A percentile compares a stretch with the other conserved stretches of the same genome.
Conservation (phyloP, 176 grass and related monocot species). For the Ensete ventricosum region DNA sequence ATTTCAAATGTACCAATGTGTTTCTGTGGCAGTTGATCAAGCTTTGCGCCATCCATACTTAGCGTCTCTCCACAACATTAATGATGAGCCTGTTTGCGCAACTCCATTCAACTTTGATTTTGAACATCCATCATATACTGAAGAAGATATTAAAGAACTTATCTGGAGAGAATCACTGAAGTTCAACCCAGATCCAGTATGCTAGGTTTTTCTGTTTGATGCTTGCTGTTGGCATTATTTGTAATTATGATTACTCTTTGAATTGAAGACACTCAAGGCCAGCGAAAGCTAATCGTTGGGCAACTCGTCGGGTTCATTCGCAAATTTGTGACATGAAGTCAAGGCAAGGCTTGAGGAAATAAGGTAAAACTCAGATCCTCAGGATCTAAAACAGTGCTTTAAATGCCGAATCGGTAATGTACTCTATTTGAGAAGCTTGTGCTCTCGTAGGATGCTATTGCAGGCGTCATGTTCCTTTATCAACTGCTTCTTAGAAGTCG, state of each 20-base stretch:
- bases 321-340: not conserved
- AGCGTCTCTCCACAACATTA: conserved; percentile 71
- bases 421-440: not conserved
- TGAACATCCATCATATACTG: conserved; percentile 83
- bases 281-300: not conserved
- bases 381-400: not conserved
- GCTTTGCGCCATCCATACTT: conserved; percentile 81
- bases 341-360: conserved; percentile 1
- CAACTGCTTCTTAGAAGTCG: not conserved
- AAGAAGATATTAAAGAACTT: conserved; percentile 94
- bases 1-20: conserved; percentile 9
- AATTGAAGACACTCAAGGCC: not conserved
- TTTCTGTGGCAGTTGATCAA: conserved; percentile 52
- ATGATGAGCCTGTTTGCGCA: conserved; percentile 69
- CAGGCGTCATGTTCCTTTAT: not conserved
- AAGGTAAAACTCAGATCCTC: not conserved
- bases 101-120: conserved; percentile 91
- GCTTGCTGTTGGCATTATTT: not conserved
- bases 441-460: not conserved
- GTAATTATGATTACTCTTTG: conserved; percentile 8
- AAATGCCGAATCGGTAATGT: not conserved
- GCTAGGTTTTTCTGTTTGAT: conserved; percentile 21
- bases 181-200: conserved; percentile 79
- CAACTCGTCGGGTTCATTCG: not conserved
- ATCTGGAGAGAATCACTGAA: conserved; percentile 92